phyloP scores from a whole-genome alignment of 1,284 basidiomycete species.

The Thecaphora frezii region DNA sequence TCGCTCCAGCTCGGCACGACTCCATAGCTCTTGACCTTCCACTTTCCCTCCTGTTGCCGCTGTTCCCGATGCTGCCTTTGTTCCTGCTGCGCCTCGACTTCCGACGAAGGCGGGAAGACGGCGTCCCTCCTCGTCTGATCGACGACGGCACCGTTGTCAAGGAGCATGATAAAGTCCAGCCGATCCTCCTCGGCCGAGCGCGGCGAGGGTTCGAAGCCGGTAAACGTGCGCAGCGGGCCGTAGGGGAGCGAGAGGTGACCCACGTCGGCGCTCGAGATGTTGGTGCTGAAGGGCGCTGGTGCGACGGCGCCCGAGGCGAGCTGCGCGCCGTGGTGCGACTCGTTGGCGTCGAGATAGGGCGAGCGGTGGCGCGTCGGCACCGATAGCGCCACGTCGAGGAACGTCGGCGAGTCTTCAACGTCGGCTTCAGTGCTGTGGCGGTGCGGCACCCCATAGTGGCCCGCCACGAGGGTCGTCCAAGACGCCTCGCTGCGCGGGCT shows the following conservation, averaged over 20 bases:
- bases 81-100: not conserved
- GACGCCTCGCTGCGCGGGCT: conserved; percentile 32
- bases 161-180: conserved; percentile 40
- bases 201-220: conserved; percentile 23
- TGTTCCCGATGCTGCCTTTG: not conserved
- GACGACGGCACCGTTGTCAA: conserved; percentile 20
- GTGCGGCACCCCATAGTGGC: conserved; percentile 15
- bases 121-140: conserved; percentile 22
- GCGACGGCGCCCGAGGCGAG: conserved; percentile 8
- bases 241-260: conserved; percentile 18
- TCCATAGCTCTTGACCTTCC: conserved; percentile 29
- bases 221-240: conserved; percentile 31
- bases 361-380: conserved; percentile 18
- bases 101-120: too few relatives aligned
- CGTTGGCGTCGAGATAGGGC: conserved; percentile 27
- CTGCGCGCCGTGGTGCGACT: conserved; percentile 15
- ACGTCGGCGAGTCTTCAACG: conserved; percentile 6
- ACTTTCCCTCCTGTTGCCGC: conserved; percentile 5
- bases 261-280: not conserved
- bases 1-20: conserved; percentile 41
- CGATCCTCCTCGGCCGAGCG: conserved; percentile 30
- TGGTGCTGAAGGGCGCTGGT: not conserved
- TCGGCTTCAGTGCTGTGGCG: conserved; percentile 1
- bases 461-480: conserved; percentile 37
- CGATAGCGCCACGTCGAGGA: conserved; percentile 32